phyloP scores from a whole-genome alignment of 139 green algal genomes.

The Monoraphidium neglectum region DNA sequence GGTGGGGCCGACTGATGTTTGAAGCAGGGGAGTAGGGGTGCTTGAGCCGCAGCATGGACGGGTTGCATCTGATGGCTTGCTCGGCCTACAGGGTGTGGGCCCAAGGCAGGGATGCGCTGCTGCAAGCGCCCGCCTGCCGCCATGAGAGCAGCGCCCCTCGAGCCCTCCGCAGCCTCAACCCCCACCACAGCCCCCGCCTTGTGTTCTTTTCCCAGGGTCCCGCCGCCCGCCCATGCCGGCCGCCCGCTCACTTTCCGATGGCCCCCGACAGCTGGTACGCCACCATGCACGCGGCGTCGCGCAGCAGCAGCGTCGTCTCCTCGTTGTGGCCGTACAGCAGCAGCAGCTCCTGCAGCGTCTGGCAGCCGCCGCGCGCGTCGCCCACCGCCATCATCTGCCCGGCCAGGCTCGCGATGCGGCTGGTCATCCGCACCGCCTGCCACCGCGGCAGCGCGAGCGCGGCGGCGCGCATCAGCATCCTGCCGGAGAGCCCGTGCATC shows the following conservation, averaged over 20 bases:
- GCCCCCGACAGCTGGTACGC: constrained; percentile 32
- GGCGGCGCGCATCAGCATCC: constrained; percentile 24
- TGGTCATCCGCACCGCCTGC: constrained; percentile 28
- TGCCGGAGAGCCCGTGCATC: constrained; percentile 14
- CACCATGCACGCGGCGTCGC: constrained; percentile 11
- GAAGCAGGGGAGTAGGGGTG: too few species aligned
- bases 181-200: too few species aligned
- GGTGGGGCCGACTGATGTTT: too few species aligned
- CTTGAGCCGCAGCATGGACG: too few species aligned
- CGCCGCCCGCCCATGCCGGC: too few species aligned
- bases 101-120: too few species aligned
- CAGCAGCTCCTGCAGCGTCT: constrained; percentile 33
- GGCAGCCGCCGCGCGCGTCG: constrained; percentile 12
- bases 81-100: too few species aligned
- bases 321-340: constrained; percentile 29
- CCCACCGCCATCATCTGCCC: neutral
- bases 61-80: too few species aligned
- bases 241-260: constrained; percentile 7
- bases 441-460: constrained; percentile 30
- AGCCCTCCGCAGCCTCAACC: too few species aligned
- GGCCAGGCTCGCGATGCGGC: constrained; percentile 12
- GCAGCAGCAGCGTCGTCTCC: constrained; percentile 9
- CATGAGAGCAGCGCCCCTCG: too few species aligned
- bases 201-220: too few species aligned
- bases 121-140: too few species aligned